Conservation (phyloP, 2,329 filamentous ascomycete genomes). For the Neonectria coccinea region DNA sequence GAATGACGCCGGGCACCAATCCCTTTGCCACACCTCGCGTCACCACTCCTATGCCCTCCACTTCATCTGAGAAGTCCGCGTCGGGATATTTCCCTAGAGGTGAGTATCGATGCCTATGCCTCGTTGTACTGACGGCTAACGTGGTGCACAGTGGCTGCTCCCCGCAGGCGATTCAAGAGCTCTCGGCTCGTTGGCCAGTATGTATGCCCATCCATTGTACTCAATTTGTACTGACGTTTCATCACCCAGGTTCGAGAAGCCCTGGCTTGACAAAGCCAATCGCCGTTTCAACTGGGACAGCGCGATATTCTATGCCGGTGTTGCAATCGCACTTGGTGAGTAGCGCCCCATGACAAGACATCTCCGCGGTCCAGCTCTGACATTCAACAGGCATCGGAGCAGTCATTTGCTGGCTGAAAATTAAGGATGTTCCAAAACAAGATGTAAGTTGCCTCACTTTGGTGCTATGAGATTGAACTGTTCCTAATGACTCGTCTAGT, state of each 20-base stretch:
- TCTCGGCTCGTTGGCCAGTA: conserved; percentile 38
- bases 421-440: conserved; percentile 30
- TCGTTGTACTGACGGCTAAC: neutral
- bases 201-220: neutral
- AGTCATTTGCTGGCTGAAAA: conserved; percentile 40
- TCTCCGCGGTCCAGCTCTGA: fast-evolving
- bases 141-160: neutral
- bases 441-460: conserved; percentile 24
- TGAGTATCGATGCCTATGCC: neutral
- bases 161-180: conserved; percentile 49
- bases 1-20: conserved; percentile 31
- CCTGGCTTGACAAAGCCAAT: conserved; percentile 40
- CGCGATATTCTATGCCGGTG: conserved; percentile 43
- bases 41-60: conserved; percentile 36
- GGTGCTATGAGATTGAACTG: neutral
- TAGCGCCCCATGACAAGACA: fast-evolving
- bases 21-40: conserved; percentile 38
- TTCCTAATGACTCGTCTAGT: conserved; percentile 24
- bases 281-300: conserved; percentile 43
- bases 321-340: conserved; percentile 39
- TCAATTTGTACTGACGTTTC: neutral
- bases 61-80: conserved; percentile 27
- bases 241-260: conserved; percentile 37
- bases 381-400: conserved; percentile 29
- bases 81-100: conserved; percentile 32